A percentile compares a stretch with the other conserved stretches of the same genome.
Conservation (phyloP, 1,284 basidiomycete species). For the Takashimella koratensis region DNA sequence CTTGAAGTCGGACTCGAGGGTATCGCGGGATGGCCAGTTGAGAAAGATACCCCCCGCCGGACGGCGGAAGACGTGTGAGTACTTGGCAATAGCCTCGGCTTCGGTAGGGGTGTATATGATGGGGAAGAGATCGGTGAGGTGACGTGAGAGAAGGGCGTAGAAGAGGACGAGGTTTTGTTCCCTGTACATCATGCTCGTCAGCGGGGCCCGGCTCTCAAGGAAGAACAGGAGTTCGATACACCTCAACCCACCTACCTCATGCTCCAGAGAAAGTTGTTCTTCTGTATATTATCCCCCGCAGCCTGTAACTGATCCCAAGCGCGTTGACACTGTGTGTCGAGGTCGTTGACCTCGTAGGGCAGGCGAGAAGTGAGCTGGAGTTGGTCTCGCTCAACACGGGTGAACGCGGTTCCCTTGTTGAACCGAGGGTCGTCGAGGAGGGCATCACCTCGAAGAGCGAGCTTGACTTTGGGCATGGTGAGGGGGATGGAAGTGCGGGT, state of each 20-base stretch:
- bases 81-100: constrained; percentile 73
- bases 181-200: constrained; percentile 39
- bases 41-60: constrained; percentile 65
- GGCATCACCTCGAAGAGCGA: not conserved
- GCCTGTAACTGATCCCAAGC: constrained; percentile 55
- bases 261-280: constrained; percentile 65
- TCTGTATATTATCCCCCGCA: constrained; percentile 56
- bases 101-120: constrained; percentile 60
- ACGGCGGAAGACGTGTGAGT: constrained; percentile 72
- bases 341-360: constrained; percentile 56
- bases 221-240: not conserved
- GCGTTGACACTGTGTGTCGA: constrained; percentile 64
- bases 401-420: constrained; percentile 64
- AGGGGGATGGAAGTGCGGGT: not conserved
- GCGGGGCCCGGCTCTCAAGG: too few species aligned
- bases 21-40: constrained; percentile 55
- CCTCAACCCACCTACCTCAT: constrained; percentile 53
- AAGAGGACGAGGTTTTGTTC: constrained; percentile 70
- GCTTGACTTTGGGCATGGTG: not conserved
- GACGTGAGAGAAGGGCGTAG: constrained; percentile 59
- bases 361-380: constrained; percentile 45
- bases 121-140: constrained; percentile 63
- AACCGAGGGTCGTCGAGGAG: constrained; percentile 52
- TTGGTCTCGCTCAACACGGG: constrained; percentile 59
- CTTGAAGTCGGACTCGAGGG: constrained; percentile 64